These are phyloP conservation scores for Hanseniaspora mollemarum DNA, from an alignment of 805 yeast species.

Conservation along the genomic window DNA sequence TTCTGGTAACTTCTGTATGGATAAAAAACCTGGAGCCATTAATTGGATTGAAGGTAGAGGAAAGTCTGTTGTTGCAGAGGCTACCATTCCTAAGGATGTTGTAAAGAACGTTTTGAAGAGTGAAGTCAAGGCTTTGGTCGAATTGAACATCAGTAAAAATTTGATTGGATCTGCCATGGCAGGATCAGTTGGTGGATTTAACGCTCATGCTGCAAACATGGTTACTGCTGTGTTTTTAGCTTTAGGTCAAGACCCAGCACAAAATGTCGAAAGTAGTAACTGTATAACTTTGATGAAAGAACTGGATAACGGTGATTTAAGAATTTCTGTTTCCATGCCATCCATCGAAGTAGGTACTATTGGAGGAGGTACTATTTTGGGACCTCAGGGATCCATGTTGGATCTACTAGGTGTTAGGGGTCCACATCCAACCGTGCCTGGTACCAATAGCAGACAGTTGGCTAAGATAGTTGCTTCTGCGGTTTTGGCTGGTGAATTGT, in stretches of 20 bases:
- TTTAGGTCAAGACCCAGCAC: conserved; percentile 99
- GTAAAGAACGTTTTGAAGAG: conserved; percentile 79
- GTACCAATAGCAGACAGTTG: conserved; percentile 84
- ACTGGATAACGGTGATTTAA: conserved; percentile 58
- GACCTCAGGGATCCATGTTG: conserved; percentile 93
- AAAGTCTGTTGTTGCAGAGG: conserved; percentile 93
- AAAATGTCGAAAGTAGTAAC: conserved; percentile 92
- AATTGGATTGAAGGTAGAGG: conserved; percentile 99
- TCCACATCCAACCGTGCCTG: conserved; percentile 87
- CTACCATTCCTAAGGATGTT: conserved; percentile 69
- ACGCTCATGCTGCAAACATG: conserved; percentile 95
- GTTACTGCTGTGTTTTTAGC: conserved; percentile 92
- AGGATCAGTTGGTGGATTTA: conserved; percentile 94
- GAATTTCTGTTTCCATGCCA: conserved; percentile 97
- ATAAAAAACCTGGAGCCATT: conserved; percentile 94
- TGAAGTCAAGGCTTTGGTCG: conserved; percentile 83
- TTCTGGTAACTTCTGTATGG: conserved; percentile 96
- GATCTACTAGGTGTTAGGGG: conserved; percentile 92
- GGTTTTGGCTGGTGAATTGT: conserved; percentile 90
- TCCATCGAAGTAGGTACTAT: conserved; percentile 97
- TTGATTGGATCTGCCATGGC: conserved; percentile 97
- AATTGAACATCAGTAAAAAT: conserved; percentile 78
- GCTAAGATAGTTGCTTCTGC: conserved; percentile 89
- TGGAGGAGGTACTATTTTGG: conserved; percentile 97
- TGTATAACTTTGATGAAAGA: conserved; percentile 94